Evolutionary conservation across 805 yeast genomes (phyloP), one percentile per base, ranked within the genome.

Genomic region (Candida boidinii): DNA sequence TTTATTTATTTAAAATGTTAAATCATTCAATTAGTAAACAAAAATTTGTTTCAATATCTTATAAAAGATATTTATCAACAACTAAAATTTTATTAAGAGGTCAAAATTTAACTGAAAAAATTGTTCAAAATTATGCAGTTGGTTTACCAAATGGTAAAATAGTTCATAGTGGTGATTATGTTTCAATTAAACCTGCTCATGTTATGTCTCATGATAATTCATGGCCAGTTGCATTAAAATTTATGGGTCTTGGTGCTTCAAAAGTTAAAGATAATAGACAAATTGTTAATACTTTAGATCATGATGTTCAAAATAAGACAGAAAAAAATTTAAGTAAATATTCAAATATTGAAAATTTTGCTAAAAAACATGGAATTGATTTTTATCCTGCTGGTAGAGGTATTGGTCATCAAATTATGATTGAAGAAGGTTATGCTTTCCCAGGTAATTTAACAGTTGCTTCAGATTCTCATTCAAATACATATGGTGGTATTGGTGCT

Each of bases 181-280:
- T 94, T 32, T 76, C 95, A 2, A 90, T 92, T 53, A 72, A 66
- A 49, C 99, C 99, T 4, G 90, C 95, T 3, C 95, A 92, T 63
- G 94, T 96, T 58, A 92, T 92, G 99, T 86, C 97, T 12, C 99
- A 92, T 58, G 99, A 92, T 59, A 92, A 92, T 61, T 80, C 96
- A 28, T 94, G 99, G 98, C 99, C 99, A 1, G 96, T 92, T 13
- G 98, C 98, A 1, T 69, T 90, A 52, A 92, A 92, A 62, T 92
- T 92, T 64, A 85, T 74, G 78, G 95, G 95, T 5, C 69, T 92
- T 23, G 98, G 98, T 1, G 96, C 96, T 23, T 73, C 74, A 15
- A 66, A 74, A 39, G 84, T 92, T 37, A 74, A 79, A 45, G 82
- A 92, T 53, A 81, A 84, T 53, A 70, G 85, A 39, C 99, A 92